These are phyloP conservation scores for Sapria himalayana DNA, from an alignment of 345 rosid genomes.

Conservation along the genomic window DNA sequence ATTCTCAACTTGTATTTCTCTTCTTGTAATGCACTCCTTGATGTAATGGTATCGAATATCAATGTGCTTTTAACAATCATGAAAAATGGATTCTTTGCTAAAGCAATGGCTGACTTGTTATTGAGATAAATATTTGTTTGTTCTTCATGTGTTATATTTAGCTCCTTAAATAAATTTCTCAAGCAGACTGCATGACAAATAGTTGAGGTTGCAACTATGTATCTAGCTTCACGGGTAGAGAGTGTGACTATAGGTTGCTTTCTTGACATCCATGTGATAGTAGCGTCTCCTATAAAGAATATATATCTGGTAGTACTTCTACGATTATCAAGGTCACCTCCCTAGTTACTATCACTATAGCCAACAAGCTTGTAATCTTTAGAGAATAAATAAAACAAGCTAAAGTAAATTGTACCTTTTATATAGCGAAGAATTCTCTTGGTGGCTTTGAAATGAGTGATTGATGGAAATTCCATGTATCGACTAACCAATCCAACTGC, in stretches of 20 bases:
- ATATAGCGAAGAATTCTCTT: neutral
- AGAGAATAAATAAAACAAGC: neutral
- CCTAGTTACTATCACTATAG: neutral
- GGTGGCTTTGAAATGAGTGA: neutral
- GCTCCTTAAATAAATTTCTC: neutral
- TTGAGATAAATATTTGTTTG: neutral
- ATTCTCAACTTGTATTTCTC: neutral
- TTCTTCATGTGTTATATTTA: neutral
- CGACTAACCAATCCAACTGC: neutral
- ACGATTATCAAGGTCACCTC: neutral
- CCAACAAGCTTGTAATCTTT: neutral
- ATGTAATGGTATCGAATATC: neutral
- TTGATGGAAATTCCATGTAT: neutral
- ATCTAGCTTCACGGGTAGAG: slow-evolving; percentile 1
- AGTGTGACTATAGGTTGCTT: neutral
- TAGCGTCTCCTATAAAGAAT: neutral
- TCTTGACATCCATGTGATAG: neutral
- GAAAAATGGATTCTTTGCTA: neutral
- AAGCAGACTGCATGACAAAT: neutral
- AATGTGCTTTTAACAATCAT: neutral
- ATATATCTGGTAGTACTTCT: neutral
- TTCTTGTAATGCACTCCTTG: neutral
- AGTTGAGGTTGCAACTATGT: neutral
- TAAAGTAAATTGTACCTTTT: neutral
- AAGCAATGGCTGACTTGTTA: neutral